A percentile compares a stretch with the other conserved stretches of the same genome.
Conservation (phyloP, 2,329 filamentous ascomycete genomes). For the Neopestalotiopsis sp. region DNA sequence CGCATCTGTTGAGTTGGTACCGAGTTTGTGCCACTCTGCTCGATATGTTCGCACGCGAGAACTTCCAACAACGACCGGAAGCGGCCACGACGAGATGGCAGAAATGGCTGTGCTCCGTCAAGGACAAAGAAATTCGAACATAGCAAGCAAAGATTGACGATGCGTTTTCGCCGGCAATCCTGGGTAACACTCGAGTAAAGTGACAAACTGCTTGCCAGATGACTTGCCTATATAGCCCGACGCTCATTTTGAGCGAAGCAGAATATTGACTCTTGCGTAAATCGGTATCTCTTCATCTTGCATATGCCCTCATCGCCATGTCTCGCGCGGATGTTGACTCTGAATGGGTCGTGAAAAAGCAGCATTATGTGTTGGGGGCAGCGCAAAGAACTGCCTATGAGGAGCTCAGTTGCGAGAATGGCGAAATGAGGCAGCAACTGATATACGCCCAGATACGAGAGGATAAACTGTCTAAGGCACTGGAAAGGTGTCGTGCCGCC, state of each 20-base stretch:
- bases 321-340: not conserved
- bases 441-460: not conserved
- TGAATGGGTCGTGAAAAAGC: conserved; percentile 6
- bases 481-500: not conserved
- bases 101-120: not conserved
- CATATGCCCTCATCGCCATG: not conserved
- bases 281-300: not conserved
- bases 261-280: not conserved
- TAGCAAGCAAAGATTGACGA: conserved; percentile 1
- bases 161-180: not conserved
- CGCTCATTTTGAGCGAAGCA: not conserved
- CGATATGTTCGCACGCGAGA: not conserved
- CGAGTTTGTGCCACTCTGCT: not conserved
- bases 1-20: not conserved
- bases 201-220: not conserved
- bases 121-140: no score
- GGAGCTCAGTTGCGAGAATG: not conserved
- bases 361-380: not conserved
- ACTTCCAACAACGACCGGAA: not conserved
- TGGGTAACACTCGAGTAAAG: not conserved
- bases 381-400: not conserved
- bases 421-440: not conserved
- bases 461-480: not conserved
- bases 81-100: not conserved
- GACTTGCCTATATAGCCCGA: not conserved